These are phyloP conservation scores for Colletotrichum tofieldiae DNA, from an alignment of 2,329 filamentous ascomycete species.

Conservation along the genomic window DNA sequence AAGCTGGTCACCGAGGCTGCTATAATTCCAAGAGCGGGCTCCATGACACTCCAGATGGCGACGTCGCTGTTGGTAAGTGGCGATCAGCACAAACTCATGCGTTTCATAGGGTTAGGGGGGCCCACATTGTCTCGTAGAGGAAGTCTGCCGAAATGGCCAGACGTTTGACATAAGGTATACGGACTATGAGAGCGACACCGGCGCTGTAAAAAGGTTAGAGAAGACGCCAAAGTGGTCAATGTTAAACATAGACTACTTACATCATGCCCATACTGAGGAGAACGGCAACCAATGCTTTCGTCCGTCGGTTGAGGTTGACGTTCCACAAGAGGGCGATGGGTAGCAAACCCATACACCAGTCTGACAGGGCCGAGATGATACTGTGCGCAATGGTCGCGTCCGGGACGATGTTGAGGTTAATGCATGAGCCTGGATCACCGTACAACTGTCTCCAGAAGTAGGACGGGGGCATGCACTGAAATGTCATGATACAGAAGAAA, in stretches of 20 bases:
- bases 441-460: constrained; percentile 64
- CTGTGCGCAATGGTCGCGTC: constrained; percentile 63
- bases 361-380: constrained; percentile 60
- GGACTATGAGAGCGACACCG: constrained; percentile 56
- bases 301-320: constrained; percentile 63
- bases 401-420: constrained; percentile 57
- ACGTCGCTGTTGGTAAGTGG: constrained; percentile 48
- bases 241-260: constrained; percentile 51
- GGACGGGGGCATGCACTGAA: constrained; percentile 65
- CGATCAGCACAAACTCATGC: background rate
- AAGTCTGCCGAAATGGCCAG: constrained; percentile 49
- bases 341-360: constrained; percentile 65
- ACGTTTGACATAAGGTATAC: constrained; percentile 53
- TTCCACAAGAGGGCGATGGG: constrained; percentile 67
- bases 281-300: constrained; percentile 62
- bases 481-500: constrained; percentile 63
- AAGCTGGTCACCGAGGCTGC: constrained; percentile 52
- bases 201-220: constrained; percentile 49
- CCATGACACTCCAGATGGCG: constrained; percentile 51
- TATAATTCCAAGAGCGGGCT: constrained; percentile 54
- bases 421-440: constrained; percentile 57
- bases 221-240: background rate
- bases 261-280: constrained; percentile 67
- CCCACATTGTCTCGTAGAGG: constrained; percentile 52
- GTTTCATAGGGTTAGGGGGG: background rate